Percentiles rank a stretch among this genome's conserved stretches.
Evolutionary conservation across 2,329 filamentous ascomycete genomes (phyloP).

Genomic region (Venturia pyrina): DNA sequence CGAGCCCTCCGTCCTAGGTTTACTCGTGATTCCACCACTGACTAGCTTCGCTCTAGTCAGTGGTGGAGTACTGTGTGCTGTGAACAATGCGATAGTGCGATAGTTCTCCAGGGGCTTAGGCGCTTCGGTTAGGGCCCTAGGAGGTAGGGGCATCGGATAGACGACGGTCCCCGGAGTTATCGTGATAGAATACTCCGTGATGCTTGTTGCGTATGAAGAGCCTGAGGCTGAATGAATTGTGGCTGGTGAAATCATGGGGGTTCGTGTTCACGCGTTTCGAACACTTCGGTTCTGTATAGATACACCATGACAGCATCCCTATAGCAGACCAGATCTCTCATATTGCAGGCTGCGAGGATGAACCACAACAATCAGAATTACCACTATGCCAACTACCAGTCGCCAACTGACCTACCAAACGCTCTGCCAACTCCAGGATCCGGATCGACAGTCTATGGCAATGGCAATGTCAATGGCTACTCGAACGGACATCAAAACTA

Average conservation of each 20-base stretch:
- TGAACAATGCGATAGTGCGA: too few species aligned
- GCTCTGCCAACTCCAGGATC: not conserved
- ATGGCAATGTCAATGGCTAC: not conserved
- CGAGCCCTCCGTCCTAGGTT: too few species aligned
- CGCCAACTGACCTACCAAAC: not conserved
- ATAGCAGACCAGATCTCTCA: not conserved
- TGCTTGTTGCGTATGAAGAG: not conserved
- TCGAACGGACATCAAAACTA: not conserved
- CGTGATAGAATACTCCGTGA: too few species aligned
- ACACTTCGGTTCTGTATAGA: not conserved
- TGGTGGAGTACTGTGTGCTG: too few species aligned
- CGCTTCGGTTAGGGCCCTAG: not conserved
- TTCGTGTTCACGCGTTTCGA: not conserved
- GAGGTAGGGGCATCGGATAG: not conserved
- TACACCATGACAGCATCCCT: not conserved
- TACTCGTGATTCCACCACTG: too few species aligned
- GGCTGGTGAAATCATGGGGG: not conserved
- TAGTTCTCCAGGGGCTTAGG: not conserved
- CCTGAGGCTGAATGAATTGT: not conserved
- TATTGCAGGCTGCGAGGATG: not conserved
- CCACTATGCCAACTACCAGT: slow-evolving; percentile 5
- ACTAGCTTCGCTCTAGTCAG: too few species aligned
- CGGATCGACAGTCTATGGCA: not conserved
- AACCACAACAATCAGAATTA: slow-evolving; percentile 5
- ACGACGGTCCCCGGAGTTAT: not conserved